Base-by-base conservation (phyloP, 2,329 filamentous ascomycete species). In the Neofusicoccum cordaticola region DNA sequence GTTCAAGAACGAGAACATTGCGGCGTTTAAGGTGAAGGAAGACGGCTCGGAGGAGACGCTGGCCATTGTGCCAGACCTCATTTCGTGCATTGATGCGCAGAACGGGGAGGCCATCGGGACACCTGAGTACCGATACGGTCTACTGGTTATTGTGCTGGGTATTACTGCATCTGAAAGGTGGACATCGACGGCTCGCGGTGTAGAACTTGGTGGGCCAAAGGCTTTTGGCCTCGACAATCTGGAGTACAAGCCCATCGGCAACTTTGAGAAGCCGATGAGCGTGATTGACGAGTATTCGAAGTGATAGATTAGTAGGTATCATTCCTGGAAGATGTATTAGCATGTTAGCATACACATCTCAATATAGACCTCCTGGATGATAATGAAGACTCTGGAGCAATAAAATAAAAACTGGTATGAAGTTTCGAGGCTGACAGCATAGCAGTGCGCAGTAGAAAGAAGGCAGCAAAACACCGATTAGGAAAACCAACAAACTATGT, bases 121-220 rank as follows among this genome's bases (percentile, higher is more conserved):
- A 45, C 83, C 83, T 1, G 84, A 86, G 69, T 85, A 83, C 72
- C 77, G 82, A 52, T 86, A 85, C 66, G 84, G 84, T 1, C 74
- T 83, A 51, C 72, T 81, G 47, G 83, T 85, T 0, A 78, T 80
- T 0, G 83, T 86, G 0, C 71, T 87, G 50, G 84, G 82, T 0
- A 83, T 86, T 34, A 82, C 83, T 0, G 83, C 82, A 63, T 84
- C 82, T 48, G 82, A 83, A 6, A 76, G 81, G 44, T 87, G 84
- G 84, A 84, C 81, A 0, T 78, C 80, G 44, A 83, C 81, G 2
- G 70, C 75, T 13, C 73, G 75, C 22, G 85, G 83, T 0, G 67
- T 85, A 64, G 78, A 82, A 62, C 78, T 84, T 67, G 83, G 83
- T 44, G 83, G 83, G 0, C 82, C 83, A 0, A 78, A 73, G 15